Conservation (phyloP, 768 basidiomycete species). For the Boletus tomentosulus region DNA sequence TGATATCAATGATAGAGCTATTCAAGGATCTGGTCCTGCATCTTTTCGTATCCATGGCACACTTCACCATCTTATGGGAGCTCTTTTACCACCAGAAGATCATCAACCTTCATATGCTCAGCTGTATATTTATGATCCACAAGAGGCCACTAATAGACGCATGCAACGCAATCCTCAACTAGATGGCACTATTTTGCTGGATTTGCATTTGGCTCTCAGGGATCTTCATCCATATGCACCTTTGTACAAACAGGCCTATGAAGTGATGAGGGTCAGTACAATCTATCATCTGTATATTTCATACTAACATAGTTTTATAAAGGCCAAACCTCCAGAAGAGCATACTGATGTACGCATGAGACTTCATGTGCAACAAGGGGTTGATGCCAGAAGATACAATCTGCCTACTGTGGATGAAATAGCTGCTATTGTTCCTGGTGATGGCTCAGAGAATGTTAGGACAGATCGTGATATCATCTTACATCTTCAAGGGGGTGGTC, state of each 20-base stretch:
- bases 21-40: neutral
- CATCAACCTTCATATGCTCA: conserved; percentile 34
- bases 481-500: conserved; percentile 14
- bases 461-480: conserved; percentile 35
- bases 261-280: conserved; percentile 21
- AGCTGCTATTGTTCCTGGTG: conserved; percentile 38
- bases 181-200: conserved; percentile 13
- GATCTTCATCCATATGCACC: conserved; percentile 24
- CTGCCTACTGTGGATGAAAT: conserved; percentile 19
- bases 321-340: conserved; percentile 12
- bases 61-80: conserved; percentile 35
- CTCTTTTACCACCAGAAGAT: conserved; percentile 24
- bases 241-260: conserved; percentile 31
- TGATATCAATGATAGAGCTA: neutral
- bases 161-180: conserved; percentile 23
- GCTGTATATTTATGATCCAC: conserved; percentile 40
- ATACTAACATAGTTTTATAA: too few species aligned
- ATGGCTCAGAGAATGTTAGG: conserved; percentile 12
- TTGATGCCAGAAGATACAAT: conserved; percentile 40
- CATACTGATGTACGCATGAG: conserved; percentile 9
- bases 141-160: conserved; percentile 28
- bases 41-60: conserved; percentile 29
- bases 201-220: conserved; percentile 24
- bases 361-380: conserved; percentile 2
- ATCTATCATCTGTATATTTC: too few species aligned